A percentile compares a stretch with the other conserved stretches of the same genome.
These are phyloP conservation scores for Penicillium sp. DNA, from an alignment of 2,329 filamentous ascomycete species.

Conservation along the genomic window DNA sequence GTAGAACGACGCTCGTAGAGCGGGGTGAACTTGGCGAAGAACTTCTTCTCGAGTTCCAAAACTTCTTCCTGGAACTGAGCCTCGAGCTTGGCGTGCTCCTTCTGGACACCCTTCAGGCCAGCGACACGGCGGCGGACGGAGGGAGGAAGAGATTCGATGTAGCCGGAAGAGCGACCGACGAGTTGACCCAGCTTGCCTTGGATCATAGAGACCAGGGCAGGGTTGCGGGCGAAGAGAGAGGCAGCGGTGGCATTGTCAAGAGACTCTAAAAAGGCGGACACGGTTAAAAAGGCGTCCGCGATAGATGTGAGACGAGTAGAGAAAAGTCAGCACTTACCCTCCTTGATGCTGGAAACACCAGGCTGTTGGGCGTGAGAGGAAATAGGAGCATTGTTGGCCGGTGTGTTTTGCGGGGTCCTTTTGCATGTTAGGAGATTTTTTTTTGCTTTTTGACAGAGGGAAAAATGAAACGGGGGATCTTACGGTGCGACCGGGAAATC, in stretches of 20 bases:
- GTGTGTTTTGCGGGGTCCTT: constrained; percentile 98
- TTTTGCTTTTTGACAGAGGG: constrained; percentile 20
- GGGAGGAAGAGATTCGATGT: constrained; percentile 91
- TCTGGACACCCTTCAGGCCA: constrained; percentile 96
- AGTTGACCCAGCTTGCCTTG: constrained; percentile 92
- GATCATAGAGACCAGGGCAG: constrained; percentile 93
- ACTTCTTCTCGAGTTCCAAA: constrained; percentile 97
- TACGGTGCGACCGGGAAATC: constrained; percentile 66
- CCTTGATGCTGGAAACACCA: constrained; percentile 90
- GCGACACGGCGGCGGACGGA: constrained; percentile 90
- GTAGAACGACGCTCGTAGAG: constrained; percentile 92
- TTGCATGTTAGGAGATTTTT: constrained; percentile 27
- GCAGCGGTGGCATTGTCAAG: constrained; percentile 84
- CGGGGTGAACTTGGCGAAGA: constrained; percentile 97
- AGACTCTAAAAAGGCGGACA: constrained; percentile 66
- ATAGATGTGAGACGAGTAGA: background rate
- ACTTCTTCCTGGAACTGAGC: constrained; percentile 98
- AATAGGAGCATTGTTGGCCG: constrained; percentile 92
- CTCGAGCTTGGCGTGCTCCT: constrained; percentile 97
- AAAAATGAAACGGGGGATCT: constrained; percentile 38
- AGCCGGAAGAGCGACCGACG: constrained; percentile 92
- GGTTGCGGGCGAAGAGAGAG: constrained; percentile 93
- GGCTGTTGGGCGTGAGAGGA: constrained; percentile 97
- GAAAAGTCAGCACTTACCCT: constrained; percentile 66
- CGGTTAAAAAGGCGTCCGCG: constrained; percentile 8